Base-by-base conservation (phyloP, 1,139 yeast species). In the Kodamaea arcana region DNA sequence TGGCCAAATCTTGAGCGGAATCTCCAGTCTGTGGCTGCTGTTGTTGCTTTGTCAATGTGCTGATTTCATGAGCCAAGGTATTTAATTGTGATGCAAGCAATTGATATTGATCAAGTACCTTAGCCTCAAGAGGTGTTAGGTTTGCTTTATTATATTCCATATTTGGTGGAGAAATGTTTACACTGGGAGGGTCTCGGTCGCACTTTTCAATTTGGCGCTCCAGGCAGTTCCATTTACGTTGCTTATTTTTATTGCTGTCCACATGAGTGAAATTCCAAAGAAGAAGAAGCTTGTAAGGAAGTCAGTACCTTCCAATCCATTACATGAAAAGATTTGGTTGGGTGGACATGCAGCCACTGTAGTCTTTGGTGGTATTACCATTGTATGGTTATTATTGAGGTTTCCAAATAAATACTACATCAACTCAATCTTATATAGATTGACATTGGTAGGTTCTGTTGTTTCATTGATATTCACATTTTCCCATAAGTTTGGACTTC, bases 271-370 rank as follows among this genome's bases (percentile, higher is more conserved):
- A 18, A 25, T 25, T 25, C 17, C 28, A 25, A 58, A 55, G 36
- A 65, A 56, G 44, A 57, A 55, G 47, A 64, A 59, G 41, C 52
- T 70, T 35, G 63, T 66, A 8, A 66, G 68, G 55, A 73, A 69
- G 43, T 54, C 54, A 4, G 47, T 51, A 4, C 57, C 52, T n/a
- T 52, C 69, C 14, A 60, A 60, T 37, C 71, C 74, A 9, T 42
- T 72, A 35, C 66, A 75, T 48, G 71, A 72, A 48, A 52, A 65
- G 36, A 42, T 69, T 10, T 83, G 94, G 94, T 46, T 78, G 3
- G 69, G 60, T 1, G 92, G 92, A 7, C 92, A 83, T 56, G 41
- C 43, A 0, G 24, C 63, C 6, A 65, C 80, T 1, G 36, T 82
- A 18, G 62, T 50, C 1, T 76, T 72, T 47, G 85, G 87, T 3